These are phyloP conservation scores for Acanthamoeba lenticulata DNA, from an alignment of 208 protist genomes.

Conservation along the genomic window DNA sequence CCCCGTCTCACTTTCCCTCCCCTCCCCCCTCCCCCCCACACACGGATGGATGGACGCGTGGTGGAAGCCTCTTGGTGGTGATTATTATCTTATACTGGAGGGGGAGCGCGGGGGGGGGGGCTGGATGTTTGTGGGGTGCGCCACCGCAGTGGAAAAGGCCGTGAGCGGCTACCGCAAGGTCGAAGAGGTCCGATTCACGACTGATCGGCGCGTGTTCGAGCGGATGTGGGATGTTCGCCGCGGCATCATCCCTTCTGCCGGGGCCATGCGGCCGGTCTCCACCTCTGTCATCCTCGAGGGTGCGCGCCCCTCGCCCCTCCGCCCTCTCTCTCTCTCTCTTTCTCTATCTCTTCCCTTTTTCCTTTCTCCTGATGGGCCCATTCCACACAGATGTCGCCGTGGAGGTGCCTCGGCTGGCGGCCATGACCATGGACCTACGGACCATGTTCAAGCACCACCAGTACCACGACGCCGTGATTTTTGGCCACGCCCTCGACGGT, in stretches of 20 bases:
- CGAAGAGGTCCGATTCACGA: constrained; percentile 25
- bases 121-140: too few species aligned
- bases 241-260: constrained; percentile 77
- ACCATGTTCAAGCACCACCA: constrained; percentile 51
- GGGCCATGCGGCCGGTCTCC: constrained; percentile 61
- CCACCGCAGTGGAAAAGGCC: background rate
- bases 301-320: background rate
- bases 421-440: constrained; percentile 75
- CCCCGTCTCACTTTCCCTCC: too few species aligned
- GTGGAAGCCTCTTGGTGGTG: too few species aligned
- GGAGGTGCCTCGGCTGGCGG: constrained; percentile 67
- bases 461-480: constrained; percentile 78
- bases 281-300: constrained; percentile 78
- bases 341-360: background rate
- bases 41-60: too few species aligned
- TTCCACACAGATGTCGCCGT: constrained; percentile 67
- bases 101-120: too few species aligned
- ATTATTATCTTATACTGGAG: too few species aligned
- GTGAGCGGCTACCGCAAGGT: background rate
- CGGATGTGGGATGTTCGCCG: constrained; percentile 78
- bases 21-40: too few species aligned
- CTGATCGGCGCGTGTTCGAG: constrained; percentile 64
- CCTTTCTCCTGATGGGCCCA: background rate
- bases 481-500: constrained; percentile 81
- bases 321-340: background rate